Evolutionary conservation across 208 protist genomes (phyloP).

Genomic region (Trypanosoma congolense): DNA sequence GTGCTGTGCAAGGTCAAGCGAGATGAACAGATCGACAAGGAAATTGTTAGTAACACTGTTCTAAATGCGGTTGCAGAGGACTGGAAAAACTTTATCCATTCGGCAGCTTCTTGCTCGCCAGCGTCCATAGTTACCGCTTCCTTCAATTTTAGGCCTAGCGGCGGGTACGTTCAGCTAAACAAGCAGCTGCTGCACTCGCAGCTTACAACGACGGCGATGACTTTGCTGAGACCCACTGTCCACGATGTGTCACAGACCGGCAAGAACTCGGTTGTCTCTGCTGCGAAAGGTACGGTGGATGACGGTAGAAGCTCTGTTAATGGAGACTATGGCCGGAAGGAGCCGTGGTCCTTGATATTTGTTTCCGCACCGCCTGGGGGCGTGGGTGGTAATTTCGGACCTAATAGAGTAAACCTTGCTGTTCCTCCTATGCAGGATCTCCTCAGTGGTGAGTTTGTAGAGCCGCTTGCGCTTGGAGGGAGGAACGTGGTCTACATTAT

Average conservation of each 20-base stretch:
- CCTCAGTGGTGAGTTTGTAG: constrained; percentile 82
- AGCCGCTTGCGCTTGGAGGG: constrained; percentile 72
- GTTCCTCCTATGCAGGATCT: constrained; percentile 86
- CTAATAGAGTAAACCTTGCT: constrained; percentile 19
- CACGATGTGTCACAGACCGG: constrained; percentile 2
- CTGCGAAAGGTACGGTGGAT: neutral
- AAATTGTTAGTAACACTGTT: constrained; percentile 64
- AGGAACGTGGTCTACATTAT: constrained; percentile 82
- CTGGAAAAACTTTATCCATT: constrained; percentile 78
- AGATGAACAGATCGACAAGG: constrained; percentile 53
- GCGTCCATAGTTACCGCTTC: constrained; percentile 57
- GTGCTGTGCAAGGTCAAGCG: constrained; percentile 60
- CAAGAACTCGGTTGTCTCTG: neutral
- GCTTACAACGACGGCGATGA: constrained; percentile 52
- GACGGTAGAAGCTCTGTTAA: constrained; percentile 3
- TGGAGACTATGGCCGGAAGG: constrained; percentile 11
- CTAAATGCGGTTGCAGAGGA: constrained; percentile 81
- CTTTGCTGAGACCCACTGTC: constrained; percentile 30
- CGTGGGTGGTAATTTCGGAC: constrained; percentile 6
- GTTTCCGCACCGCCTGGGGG: constrained; percentile 62
- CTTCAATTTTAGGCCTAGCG: constrained; percentile 62
- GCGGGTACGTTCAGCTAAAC: constrained; percentile 55
- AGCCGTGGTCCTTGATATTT: constrained; percentile 25
- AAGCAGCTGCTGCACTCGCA: constrained; percentile 84
- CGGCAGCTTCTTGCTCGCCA: constrained; percentile 59